phyloP scores from a whole-genome alignment of 2,329 filamentous ascomycete species.

The Nigrospora oryzae region DNA sequence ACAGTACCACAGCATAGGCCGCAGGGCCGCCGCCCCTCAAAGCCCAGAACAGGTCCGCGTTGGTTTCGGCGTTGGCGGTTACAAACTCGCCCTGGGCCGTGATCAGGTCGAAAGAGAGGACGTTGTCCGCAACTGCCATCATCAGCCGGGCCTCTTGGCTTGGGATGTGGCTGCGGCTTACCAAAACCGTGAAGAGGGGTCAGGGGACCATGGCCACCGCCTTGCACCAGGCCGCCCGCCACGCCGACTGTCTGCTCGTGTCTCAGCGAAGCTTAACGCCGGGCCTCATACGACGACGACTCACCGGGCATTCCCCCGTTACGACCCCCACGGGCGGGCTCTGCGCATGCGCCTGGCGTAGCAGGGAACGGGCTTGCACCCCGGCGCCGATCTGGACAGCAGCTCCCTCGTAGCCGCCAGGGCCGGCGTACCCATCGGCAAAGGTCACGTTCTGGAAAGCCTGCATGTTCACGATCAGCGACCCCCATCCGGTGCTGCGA shows the following conservation, averaged over 20 bases:
- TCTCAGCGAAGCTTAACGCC: constrained; percentile 1
- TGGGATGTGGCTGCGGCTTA: background rate
- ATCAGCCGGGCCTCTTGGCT: background rate
- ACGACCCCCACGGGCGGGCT: constrained; percentile 33
- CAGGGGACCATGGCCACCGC: constrained; percentile 41
- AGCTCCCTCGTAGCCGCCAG: constrained; percentile 32
- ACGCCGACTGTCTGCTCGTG: constrained; percentile 41
- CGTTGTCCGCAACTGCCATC: constrained; percentile 33
- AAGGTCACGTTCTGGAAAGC: constrained; percentile 39
- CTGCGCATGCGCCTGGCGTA: constrained; percentile 28
- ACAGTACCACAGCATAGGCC: constrained; percentile 42
- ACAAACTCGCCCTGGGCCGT: constrained; percentile 33
- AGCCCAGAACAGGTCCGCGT: constrained; percentile 50
- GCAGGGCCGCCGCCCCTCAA: constrained; percentile 43
- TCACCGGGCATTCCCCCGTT: constrained; percentile 42
- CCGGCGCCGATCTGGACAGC: constrained; percentile 45
- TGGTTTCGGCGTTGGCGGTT: constrained; percentile 31
- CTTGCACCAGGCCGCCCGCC: constrained; percentile 52
- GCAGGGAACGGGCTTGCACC: constrained; percentile 35
- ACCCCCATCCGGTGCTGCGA: constrained; percentile 52
- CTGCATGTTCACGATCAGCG: constrained; percentile 49
- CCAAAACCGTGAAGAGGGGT: constrained; percentile 23
- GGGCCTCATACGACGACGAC: constrained; percentile 1
- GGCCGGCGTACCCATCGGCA: constrained; percentile 19
- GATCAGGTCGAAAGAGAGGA: constrained; percentile 35